Conservation (phyloP, 495 filamentous ascomycete genomes). For the Collariella sp. region DNA sequence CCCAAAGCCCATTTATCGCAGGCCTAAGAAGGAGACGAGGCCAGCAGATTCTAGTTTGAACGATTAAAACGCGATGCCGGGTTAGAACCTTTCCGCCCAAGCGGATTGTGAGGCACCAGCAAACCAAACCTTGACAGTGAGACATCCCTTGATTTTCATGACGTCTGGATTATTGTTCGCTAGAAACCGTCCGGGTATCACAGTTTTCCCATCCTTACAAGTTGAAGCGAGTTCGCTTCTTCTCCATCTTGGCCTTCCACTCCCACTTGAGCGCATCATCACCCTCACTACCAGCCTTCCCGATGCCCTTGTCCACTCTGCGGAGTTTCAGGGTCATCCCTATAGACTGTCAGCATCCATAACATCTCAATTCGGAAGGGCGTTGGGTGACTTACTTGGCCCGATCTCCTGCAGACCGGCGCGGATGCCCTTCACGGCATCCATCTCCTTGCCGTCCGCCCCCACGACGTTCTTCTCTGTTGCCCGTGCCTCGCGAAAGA, state of each 20-base stretch:
- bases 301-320: conserved; percentile 84
- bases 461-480: conserved; percentile 83
- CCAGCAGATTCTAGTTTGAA: no score
- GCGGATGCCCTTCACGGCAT: conserved; percentile 71
- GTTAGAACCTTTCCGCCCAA: no score
- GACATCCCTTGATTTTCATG: background rate
- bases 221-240: conserved; percentile 84
- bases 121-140: background rate
- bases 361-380: background rate
- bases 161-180: background rate
- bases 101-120: no score
- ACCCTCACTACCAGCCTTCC: conserved; percentile 66
- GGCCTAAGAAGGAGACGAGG: conserved; percentile 48
- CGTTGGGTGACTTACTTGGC: conserved; percentile 44
- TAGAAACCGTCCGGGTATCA: conserved; percentile 6
- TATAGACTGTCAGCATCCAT: conserved; percentile 10
- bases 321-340: conserved; percentile 74
- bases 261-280: conserved; percentile 67
- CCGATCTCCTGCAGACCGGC: conserved; percentile 81
- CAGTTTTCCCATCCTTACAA: conserved; percentile 41
- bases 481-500: conserved; percentile 76
- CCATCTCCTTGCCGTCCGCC: conserved; percentile 76
- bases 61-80: no score
- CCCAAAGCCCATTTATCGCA: conserved; percentile 17
- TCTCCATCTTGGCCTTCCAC: conserved; percentile 92